phyloP scores from a whole-genome alignment of 306 rosid species.

The Crotalaria pallida region DNA sequence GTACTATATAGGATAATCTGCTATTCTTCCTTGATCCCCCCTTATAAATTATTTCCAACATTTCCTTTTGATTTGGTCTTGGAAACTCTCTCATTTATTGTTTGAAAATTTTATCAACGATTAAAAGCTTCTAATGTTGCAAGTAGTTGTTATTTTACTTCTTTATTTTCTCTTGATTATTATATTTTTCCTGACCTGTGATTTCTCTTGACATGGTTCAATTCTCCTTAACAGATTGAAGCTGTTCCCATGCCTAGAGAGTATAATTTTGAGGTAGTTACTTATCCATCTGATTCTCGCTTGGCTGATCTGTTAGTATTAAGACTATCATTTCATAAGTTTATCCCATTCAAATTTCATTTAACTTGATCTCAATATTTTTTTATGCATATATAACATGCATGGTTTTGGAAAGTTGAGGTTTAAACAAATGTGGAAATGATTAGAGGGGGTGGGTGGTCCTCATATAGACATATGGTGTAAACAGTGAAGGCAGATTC shows the following conservation, averaged over 20 bases:
- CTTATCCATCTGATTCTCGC: slow-evolving; percentile 7
- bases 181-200: not conserved
- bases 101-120: not conserved
- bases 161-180: not conserved
- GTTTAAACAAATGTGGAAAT: not conserved
- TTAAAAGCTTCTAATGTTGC: not conserved
- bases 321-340: not conserved
- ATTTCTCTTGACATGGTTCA: slow-evolving; percentile 7
- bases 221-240: slow-evolving; percentile 40
- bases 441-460: too few species aligned
- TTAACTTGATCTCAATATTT: not conserved
- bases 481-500: not conserved
- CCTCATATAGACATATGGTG: too few species aligned
- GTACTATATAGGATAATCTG: not conserved
- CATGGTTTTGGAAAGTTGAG: not conserved
- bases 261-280: slow-evolving; percentile 48
- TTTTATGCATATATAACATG: not conserved
- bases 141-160: not conserved
- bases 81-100: not conserved
- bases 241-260: slow-evolving; percentile 38
- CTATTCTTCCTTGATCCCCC: not conserved
- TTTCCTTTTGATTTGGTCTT: not conserved
- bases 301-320: not conserved
- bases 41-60: not conserved
- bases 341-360: not conserved